Evolutionary conservation across 164 flowering plant species (phyloP), one percentile per base, ranked within the genome.

Genomic region (Litsea cubeba): DNA sequence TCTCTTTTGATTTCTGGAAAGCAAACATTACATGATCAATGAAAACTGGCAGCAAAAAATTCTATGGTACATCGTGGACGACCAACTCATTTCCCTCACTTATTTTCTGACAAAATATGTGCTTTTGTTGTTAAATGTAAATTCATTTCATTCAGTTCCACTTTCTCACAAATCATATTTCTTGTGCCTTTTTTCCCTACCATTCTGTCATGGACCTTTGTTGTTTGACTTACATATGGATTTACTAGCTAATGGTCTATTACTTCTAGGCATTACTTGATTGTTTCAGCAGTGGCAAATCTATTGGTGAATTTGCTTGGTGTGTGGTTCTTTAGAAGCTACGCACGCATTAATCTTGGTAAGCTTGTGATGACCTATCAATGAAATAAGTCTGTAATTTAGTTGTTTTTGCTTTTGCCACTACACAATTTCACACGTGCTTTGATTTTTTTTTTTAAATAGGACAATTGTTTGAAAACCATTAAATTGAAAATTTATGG

Each of bases 321-420:
- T 15, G 98, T 96, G 74, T 94, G 99, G 99, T 96, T 96, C 93
- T 96, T 96, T 82, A 83, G 98, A 72, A 90, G 86, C 79, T 92
- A 96, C 83, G 98, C 98, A 30, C 97, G 99, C 35, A 72, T 89
- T 50, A 91, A 83, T 87, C 82, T 96, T 72, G 92, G 99, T 96
- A 80, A 81, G 89, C 76, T 26, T 51, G 50, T 66, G 7, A 30
- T 30, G 30, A 66, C 40, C 10, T 4, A 18, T 66, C 28, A 40
- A 40, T 40, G 46, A 40, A 40, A 7, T 40, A 40, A 40, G 46
- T 40, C 46, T 40, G 5, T 30, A 10, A 3, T 10, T 7, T n/a
- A 63, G 5, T 63, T 63, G 66, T 28, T 58, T 58, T 14, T 58
- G 62, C n/a, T n/a, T 63, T 63, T 63, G 26, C 28, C 3, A 63